Evolutionary conservation across 2,329 filamentous ascomycete genomes (phyloP), one percentile per base, ranked within the genome.

Genomic region (Colletotrichum ledebouriae): DNA sequence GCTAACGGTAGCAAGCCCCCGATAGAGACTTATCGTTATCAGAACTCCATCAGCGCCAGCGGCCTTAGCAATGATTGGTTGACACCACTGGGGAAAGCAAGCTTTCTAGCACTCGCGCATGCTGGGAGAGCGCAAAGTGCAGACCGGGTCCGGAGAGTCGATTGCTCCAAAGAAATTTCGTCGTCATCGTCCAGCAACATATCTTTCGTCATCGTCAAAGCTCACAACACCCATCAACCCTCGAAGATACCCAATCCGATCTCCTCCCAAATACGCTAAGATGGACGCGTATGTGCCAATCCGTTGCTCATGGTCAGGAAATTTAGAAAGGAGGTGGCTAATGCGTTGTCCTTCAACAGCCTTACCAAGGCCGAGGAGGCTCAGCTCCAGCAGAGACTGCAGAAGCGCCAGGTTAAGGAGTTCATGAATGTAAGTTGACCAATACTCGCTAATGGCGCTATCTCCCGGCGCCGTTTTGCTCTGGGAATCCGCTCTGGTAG

Each of bases 351-450:
- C 11, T 15, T 49, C 58, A 20, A 46, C 70, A 86, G 85, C 79
- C 91, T 97, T 79, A 93, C 88, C 74, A 79, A 86, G 76, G 81
- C 89, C 76, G 95, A 98, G 86, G 93, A 97, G 86, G 92, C 93
- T 84, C 93, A 96, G 87, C 92, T 99, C 78, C 92, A 97, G 83
- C 84, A 89, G 83, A 94, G 96, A 82, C 94, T 99, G 89, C 94
- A 98, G 86, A 92, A 93, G 84, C 97, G 96, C 84, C 96, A 99
- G 84, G 93, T 99, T 87, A 97, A 97, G 85, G 95, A 98, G 80
- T 98, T 99, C 79, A 97, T 98, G 91, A 92, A 89, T 76, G 96
- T 98, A 87, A 75, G 93, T 52, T 59, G 13, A 13, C 29, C 29
- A 6, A 39, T 29, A 53, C 10, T 17, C n/a, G 2, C 6, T 53